Evolutionary conservation across 805 yeast genomes (phyloP).

Genomic region (Wickerhamiella kurtzmanii): DNA sequence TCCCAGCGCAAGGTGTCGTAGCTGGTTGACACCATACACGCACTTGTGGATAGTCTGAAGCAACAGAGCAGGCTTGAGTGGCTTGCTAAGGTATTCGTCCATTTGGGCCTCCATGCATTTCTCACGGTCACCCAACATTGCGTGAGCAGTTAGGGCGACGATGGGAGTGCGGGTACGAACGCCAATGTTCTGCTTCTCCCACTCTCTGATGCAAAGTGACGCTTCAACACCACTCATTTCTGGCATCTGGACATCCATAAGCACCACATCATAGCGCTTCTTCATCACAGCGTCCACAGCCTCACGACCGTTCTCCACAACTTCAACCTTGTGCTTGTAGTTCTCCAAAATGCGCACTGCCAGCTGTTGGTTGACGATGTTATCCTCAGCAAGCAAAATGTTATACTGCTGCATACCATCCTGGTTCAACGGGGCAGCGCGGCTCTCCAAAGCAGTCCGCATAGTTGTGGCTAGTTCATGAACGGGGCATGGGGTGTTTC

Average conservation of each 20-base stretch:
- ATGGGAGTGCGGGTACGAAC: constrained; percentile 69
- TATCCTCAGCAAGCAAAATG: constrained; percentile 74
- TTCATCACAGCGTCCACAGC: constrained; percentile 64
- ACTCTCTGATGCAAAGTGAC: constrained; percentile 69
- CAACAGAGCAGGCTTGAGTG: constrained; percentile 67
- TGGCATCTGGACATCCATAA: constrained; percentile 94
- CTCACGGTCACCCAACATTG: constrained; percentile 87
- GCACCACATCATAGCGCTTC: constrained; percentile 60
- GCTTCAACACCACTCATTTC: constrained; percentile 94
- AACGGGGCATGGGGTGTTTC: constrained; percentile 75
- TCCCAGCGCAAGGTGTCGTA: constrained; percentile 27
- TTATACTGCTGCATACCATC: constrained; percentile 66
- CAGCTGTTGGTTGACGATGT: constrained; percentile 72
- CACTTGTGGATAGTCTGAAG: constrained; percentile 79
- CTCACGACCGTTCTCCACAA: constrained; percentile 74
- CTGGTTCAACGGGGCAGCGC: constrained; percentile 65
- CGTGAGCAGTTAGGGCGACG: constrained; percentile 84
- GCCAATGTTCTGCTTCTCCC: constrained; percentile 73
- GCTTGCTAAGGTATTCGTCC: constrained; percentile 86
- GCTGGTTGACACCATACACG: constrained; percentile 38
- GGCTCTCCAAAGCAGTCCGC: constrained; percentile 72
- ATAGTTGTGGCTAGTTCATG: constrained; percentile 71
- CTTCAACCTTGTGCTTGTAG: constrained; percentile 71
- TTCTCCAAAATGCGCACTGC: constrained; percentile 78
- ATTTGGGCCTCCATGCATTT: constrained; percentile 75